Conservation (phyloP, 1,284 basidiomycete species). For the Austroboletus novae-zelandiae region DNA sequence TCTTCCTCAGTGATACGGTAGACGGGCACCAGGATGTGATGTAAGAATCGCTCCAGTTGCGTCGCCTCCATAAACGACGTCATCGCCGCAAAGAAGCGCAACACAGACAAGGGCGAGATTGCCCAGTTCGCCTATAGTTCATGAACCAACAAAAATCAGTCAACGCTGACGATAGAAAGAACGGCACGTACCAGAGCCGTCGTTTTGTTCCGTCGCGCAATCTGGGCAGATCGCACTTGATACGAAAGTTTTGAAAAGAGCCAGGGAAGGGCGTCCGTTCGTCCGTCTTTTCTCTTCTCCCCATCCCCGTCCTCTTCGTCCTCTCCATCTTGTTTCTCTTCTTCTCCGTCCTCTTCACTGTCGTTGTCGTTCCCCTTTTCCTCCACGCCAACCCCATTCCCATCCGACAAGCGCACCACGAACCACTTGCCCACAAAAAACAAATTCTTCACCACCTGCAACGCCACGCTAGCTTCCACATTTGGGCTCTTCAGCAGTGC, state of each 20-base stretch:
- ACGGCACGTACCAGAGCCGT: conserved; percentile 38
- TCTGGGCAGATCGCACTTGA: conserved; percentile 75
- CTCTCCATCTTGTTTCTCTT: conserved; percentile 29
- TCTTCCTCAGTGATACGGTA: conserved; percentile 89
- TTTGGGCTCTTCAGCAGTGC: conserved; percentile 81
- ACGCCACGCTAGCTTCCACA: conserved; percentile 72
- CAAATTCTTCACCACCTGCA: conserved; percentile 93
- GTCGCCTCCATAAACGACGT: conserved; percentile 62
- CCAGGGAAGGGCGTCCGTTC: conserved; percentile 79
- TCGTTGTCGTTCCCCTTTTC: conserved; percentile 20
- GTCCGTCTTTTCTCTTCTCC: conserved; percentile 9
- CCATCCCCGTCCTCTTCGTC: conserved; percentile 18
- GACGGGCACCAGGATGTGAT: conserved; percentile 84
- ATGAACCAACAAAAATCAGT: conserved; percentile 22
- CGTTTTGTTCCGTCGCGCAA: conserved; percentile 58
- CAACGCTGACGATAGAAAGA: too few species aligned
- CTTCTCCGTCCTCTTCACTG: neutral
- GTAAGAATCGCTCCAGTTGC: conserved; percentile 66
- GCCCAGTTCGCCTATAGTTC: conserved; percentile 64
- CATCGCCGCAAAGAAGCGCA: conserved; percentile 97
- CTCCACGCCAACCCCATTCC: conserved; percentile 11
- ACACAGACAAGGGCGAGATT: conserved; percentile 73
- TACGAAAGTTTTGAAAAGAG: conserved; percentile 93
- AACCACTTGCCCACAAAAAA: conserved; percentile 91
- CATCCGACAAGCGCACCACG: conserved; percentile 29